Conservation (phyloP, 1,139 yeast genomes). For the Nakaseomyces nivariensis region DNA sequence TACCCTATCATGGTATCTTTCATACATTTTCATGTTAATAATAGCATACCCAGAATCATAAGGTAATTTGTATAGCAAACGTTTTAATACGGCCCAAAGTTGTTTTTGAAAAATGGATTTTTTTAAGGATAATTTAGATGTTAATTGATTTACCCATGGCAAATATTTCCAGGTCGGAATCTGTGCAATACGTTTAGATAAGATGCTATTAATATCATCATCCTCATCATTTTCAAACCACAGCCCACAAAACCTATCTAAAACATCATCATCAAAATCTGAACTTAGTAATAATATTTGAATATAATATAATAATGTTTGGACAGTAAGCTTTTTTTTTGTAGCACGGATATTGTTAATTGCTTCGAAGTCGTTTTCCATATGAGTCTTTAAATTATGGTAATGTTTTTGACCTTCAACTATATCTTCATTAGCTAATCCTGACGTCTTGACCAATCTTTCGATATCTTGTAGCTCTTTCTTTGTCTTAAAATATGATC, state of each 20-base stretch:
- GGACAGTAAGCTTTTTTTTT: constrained; percentile 38
- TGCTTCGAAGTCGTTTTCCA: constrained; percentile 41
- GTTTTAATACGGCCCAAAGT: constrained; percentile 41
- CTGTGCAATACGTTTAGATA: constrained; percentile 29
- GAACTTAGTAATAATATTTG: constrained; percentile 40
- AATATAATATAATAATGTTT: constrained; percentile 55
- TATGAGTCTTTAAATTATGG: constrained; percentile 39
- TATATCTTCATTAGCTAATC: constrained; percentile 37
- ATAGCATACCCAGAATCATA: constrained; percentile 66
- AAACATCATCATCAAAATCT: constrained; percentile 44
- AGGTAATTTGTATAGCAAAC: constrained; percentile 57
- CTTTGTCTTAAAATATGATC: constrained; percentile 33
- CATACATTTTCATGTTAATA: constrained; percentile 44
- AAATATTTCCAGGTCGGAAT: constrained; percentile 56
- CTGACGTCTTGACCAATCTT: constrained; percentile 34
- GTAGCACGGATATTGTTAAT: constrained; percentile 33
- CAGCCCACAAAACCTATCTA: constrained; percentile 73
- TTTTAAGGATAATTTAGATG: constrained; percentile 56
- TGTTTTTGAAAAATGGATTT: constrained; percentile 44
- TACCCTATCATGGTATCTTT: constrained; percentile 15
- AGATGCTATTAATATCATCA: constrained; percentile 33
- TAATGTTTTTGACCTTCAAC: constrained; percentile 44
- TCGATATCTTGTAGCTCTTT: constrained; percentile 43
- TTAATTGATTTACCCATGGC: constrained; percentile 76
- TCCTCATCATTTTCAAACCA: constrained; percentile 61